phyloP scores from a whole-genome alignment of 345 rosid species.

The Acer saccharum region DNA sequence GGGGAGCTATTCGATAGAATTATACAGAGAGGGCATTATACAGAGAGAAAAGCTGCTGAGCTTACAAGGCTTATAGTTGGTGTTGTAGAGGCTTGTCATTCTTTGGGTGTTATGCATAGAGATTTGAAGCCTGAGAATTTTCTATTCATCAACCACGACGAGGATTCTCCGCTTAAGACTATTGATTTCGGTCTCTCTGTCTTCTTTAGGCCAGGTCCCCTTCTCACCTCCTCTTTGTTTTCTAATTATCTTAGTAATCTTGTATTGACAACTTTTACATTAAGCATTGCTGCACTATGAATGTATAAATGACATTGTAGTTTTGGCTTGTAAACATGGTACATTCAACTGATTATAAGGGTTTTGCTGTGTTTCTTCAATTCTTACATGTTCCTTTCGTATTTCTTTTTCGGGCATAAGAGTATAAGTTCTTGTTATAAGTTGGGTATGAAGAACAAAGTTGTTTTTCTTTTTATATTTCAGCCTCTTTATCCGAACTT shows the following conservation, averaged over 20 bases:
- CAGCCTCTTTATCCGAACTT: no score
- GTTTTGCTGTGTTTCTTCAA: no score
- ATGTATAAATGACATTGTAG: no score
- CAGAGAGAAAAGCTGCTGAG: slow-evolving; percentile 82
- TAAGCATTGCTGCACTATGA: not conserved
- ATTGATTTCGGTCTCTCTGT: slow-evolving; percentile 97
- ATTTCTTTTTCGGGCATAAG: no score
- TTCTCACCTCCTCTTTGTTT: not conserved
- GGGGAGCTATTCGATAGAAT: slow-evolving; percentile 96
- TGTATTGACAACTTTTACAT: not conserved
- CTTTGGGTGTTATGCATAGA: slow-evolving; percentile 29
- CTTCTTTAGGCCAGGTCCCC: slow-evolving; percentile 80
- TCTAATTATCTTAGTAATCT: not conserved
- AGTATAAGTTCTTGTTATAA: no score
- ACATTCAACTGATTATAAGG: no score
- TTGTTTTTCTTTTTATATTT: no score
- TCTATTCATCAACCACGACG: slow-evolving; percentile 66
- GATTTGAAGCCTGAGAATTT: slow-evolving; percentile 97
- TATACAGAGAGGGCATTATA: slow-evolving; percentile 85
- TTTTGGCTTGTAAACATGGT: no score
- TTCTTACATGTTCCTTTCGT: no score
- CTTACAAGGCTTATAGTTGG: slow-evolving; percentile 80
- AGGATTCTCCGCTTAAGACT: slow-evolving; percentile 76
- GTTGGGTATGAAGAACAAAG: no score
- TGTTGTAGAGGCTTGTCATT: slow-evolving; percentile 91